Evolutionary conservation across 169 alveolate species (phyloP).

Genomic region (Eimeria zaria): DNA sequence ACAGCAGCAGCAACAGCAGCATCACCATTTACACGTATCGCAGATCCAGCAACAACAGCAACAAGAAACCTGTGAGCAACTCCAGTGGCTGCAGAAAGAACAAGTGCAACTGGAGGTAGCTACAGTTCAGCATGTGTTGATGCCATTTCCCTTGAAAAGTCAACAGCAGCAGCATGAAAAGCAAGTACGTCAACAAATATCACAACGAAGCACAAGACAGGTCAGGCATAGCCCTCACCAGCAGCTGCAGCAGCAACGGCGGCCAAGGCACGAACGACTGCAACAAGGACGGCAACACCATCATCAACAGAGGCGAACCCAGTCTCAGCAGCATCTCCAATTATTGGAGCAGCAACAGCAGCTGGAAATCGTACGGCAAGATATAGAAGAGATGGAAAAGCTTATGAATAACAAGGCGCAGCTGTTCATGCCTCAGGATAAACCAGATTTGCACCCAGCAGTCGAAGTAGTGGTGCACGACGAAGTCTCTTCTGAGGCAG

Average conservation of each 20-base stretch:
- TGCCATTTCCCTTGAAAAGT: not conserved
- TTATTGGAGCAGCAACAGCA: slow-evolving; percentile 43
- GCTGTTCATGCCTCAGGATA: not conserved
- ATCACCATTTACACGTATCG: not conserved
- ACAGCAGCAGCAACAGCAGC: slow-evolving; percentile 28
- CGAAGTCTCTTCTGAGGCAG: not conserved
- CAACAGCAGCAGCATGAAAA: not conserved
- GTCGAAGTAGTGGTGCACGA: slow-evolving; percentile 12
- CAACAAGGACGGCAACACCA: slow-evolving; percentile 23
- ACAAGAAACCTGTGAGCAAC: not conserved
- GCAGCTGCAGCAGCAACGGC: slow-evolving; percentile 5
- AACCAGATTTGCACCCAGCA: not conserved
- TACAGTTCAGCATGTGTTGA: not conserved
- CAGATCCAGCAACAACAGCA: slow-evolving; percentile 28
- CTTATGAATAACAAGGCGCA: not conserved
- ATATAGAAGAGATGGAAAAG: not conserved
- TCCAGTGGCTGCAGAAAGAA: slow-evolving; percentile 7
- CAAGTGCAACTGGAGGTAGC: not conserved
- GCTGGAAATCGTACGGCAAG: slow-evolving; percentile 23
- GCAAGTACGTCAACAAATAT: not conserved
- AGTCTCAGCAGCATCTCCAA: not conserved
- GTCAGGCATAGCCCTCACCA: not conserved
- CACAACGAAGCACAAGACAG: not conserved
- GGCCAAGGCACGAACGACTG: slow-evolving; percentile 4
- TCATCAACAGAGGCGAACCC: not conserved